Percentiles rank a stretch among this genome's conserved stretches.
phyloP scores from a whole-genome alignment of 2,329 filamentous ascomycete genomes.

The Penicillium occitanis region DNA sequence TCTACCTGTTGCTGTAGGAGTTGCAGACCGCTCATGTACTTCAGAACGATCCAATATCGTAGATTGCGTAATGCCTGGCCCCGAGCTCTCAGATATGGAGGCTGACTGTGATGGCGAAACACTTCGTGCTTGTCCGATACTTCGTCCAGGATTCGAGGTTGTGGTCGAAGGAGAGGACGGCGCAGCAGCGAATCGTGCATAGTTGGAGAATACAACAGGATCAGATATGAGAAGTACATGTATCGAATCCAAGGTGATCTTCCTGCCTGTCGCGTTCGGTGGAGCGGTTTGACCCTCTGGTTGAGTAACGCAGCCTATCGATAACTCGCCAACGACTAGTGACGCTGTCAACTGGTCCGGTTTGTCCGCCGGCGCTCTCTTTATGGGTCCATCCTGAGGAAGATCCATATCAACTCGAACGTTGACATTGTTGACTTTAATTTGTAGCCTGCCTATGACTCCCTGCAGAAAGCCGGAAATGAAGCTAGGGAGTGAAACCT shows the following conservation, averaged over 20 bases:
- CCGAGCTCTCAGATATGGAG: slow-evolving; percentile 28
- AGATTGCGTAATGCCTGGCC: slow-evolving; percentile 38
- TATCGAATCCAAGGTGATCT: slow-evolving; percentile 47
- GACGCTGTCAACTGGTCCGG: slow-evolving; percentile 40
- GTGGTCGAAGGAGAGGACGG: slow-evolving; percentile 36
- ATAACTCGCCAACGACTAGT: slow-evolving; percentile 37
- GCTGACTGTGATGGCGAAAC: slow-evolving; percentile 31
- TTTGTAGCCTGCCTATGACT: slow-evolving; percentile 56
- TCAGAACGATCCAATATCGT: slow-evolving; percentile 38
- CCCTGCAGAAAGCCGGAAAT: slow-evolving; percentile 60
- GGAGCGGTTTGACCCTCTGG: background rate
- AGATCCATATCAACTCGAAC: slow-evolving; percentile 53
- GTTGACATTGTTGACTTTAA: slow-evolving; percentile 54
- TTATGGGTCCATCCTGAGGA: slow-evolving; percentile 39
- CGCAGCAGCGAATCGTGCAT: slow-evolving; percentile 39
- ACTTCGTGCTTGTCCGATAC: slow-evolving; percentile 28
- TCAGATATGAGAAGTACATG: slow-evolving; percentile 51
- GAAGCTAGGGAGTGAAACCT: slow-evolving; percentile 58
- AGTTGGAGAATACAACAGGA: slow-evolving; percentile 49
- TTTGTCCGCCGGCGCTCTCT: slow-evolving; percentile 36
- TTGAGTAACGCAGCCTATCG: slow-evolving; percentile 32
- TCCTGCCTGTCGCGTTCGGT: slow-evolving; percentile 30
- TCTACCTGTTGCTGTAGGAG: background rate
- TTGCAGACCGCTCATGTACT: slow-evolving; percentile 9
- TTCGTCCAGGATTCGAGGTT: slow-evolving; percentile 34